phyloP scores from a whole-genome alignment of 2,329 filamentous ascomycete species.

The Remersonia thermophila region DNA sequence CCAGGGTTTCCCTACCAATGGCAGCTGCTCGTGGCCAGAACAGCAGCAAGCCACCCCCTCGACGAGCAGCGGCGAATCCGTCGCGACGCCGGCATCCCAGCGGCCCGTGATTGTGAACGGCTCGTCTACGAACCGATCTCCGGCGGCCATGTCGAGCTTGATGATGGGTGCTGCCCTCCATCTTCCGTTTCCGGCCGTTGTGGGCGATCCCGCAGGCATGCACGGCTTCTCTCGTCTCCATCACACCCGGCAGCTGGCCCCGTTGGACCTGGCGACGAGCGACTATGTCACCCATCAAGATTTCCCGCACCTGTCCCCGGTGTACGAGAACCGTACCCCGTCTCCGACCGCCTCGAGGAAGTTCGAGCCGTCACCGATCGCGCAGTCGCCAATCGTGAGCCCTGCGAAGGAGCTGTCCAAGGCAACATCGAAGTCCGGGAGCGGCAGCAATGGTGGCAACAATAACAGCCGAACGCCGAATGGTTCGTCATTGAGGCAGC shows the following conservation, averaged over 20 bases:
- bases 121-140: slow-evolving; percentile 15
- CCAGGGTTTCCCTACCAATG: slow-evolving; percentile 8
- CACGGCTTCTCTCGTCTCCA: slow-evolving; percentile 21
- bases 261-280: slow-evolving; percentile 42
- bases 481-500: slow-evolving; percentile 19
- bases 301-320: slow-evolving; percentile 52
- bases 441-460: slow-evolving; percentile 1
- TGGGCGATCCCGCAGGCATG: slow-evolving; percentile 19
- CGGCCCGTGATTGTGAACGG: slow-evolving; percentile 40
- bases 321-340: slow-evolving; percentile 60
- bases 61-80: slow-evolving; percentile 15
- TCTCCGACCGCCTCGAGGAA: slow-evolving; percentile 52
- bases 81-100: slow-evolving; percentile 23
- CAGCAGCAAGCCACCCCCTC: slow-evolving; percentile 12
- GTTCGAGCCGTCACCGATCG: slow-evolving; percentile 27
- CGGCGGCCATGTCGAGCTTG: slow-evolving; percentile 8
- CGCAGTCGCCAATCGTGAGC: slow-evolving; percentile 5
- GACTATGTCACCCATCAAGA: slow-evolving; percentile 30
- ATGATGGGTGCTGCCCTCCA: slow-evolving; percentile 14
- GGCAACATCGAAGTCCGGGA: slow-evolving; percentile 10
- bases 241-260: slow-evolving; percentile 36
- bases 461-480: slow-evolving; percentile 2
- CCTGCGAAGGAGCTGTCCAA: slow-evolving; percentile 14
- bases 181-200: slow-evolving; percentile 17
- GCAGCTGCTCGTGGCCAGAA: slow-evolving; percentile 15